Percentiles rank a stretch among this genome's conserved stretches.
Conservation (phyloP, 352 stramenopile genomes). For the Phytophthora sp. region DNA sequence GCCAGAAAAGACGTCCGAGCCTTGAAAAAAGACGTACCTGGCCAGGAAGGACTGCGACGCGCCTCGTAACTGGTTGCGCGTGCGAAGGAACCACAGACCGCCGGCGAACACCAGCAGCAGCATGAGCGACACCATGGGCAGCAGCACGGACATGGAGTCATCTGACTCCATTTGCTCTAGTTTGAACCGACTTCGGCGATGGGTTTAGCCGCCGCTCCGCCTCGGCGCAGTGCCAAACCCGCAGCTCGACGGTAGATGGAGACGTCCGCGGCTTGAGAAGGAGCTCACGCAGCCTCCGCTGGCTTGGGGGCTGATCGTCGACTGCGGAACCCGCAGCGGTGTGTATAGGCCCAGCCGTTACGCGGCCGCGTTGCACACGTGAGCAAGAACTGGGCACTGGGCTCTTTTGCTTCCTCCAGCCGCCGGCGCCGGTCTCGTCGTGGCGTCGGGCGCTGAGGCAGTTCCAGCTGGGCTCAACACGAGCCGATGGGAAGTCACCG, state of each 20-base stretch:
- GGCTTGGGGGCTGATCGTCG: slow-evolving; percentile 1
- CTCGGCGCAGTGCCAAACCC: slow-evolving; percentile 4
- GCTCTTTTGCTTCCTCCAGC: slow-evolving; percentile 21
- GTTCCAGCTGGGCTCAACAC: slow-evolving; percentile 17
- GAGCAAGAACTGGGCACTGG: background rate
- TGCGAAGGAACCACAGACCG: slow-evolving; percentile 69
- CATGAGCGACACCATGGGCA: slow-evolving; percentile 71
- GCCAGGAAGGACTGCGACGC: slow-evolving; percentile 54
- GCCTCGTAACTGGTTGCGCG: slow-evolving; percentile 39
- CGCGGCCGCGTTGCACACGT: slow-evolving; percentile 14
- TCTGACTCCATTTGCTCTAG: slow-evolving; percentile 30
- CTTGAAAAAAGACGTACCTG: slow-evolving; percentile 29
- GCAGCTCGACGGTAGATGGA: no score
- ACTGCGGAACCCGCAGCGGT: slow-evolving; percentile 4
- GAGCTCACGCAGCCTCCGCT: background rate
- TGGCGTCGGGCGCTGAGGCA: slow-evolving; percentile 1
- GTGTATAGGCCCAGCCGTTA: slow-evolving; percentile 5
- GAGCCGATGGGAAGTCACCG: background rate
- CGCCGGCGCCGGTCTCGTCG: background rate
- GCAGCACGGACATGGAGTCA: slow-evolving; percentile 67
- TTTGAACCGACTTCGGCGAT: background rate
- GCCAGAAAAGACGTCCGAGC: no score
- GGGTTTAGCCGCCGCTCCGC: slow-evolving; percentile 5
- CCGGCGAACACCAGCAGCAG: slow-evolving; percentile 72
- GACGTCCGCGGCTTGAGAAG: no score